Percentiles rank a stretch among this genome's conserved stretches.
These are phyloP conservation scores for Peniophora sp. DNA, from an alignment of 1,284 basidiomycete genomes.

Conservation along the genomic window DNA sequence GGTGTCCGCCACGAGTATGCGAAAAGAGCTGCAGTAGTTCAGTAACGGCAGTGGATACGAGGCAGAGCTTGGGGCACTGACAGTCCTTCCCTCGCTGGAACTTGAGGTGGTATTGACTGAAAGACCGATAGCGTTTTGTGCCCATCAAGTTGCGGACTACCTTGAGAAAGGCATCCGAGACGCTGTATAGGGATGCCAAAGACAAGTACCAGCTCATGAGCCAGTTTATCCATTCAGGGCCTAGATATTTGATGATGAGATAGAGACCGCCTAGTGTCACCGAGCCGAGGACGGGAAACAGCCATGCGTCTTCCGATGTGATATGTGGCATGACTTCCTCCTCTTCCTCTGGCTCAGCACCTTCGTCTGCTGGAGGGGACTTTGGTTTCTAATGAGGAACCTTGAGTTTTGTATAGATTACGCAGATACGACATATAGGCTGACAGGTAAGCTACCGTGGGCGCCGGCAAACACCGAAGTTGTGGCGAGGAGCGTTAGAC, in stretches of 20 bases:
- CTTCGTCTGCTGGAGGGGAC: slow-evolving; percentile 5
- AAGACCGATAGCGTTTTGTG: neutral
- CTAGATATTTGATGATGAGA: slow-evolving; percentile 67
- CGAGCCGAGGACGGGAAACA: slow-evolving; percentile 72
- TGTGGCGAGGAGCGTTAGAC: slow-evolving; percentile 54
- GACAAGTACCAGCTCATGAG: slow-evolving; percentile 74
- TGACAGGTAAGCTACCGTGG: slow-evolving; percentile 57
- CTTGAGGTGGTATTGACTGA: neutral
- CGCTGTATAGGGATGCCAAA: slow-evolving; percentile 51
- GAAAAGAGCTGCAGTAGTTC: neutral
- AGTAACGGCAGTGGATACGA: neutral
- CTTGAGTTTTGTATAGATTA: slow-evolving; percentile 1
- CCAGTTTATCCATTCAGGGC: slow-evolving; percentile 78
- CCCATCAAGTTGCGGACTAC: neutral
- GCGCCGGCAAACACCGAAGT: slow-evolving; percentile 61
- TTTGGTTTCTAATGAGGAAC: slow-evolving; percentile 19
- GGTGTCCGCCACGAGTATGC: slow-evolving; percentile 40
- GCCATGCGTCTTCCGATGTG: slow-evolving; percentile 63
- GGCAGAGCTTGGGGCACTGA: neutral
- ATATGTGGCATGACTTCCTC: slow-evolving; percentile 43
- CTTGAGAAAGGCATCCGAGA: slow-evolving; percentile 19
- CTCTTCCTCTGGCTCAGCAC: slow-evolving; percentile 36
- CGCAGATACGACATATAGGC: slow-evolving; percentile 16
- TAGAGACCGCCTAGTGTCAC: slow-evolving; percentile 61
- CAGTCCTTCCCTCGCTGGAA: neutral